Evolutionary conservation across 2,329 filamentous ascomycete species (phyloP).

Genomic region (Colletotrichum costaricense): DNA sequence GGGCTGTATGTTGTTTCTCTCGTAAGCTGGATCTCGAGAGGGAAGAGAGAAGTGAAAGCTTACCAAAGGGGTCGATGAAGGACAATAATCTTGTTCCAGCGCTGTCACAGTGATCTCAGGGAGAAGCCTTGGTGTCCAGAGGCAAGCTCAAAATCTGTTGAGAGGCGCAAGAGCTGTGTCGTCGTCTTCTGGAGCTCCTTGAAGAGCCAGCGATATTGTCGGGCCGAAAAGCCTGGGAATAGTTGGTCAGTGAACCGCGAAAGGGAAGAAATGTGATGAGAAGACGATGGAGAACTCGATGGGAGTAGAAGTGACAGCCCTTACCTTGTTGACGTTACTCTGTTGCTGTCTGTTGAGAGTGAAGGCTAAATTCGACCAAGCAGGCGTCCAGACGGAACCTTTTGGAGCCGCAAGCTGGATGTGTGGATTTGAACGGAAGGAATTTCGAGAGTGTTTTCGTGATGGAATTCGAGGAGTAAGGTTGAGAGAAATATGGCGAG

Average conservation of each 20-base stretch:
- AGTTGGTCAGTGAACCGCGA: no score
- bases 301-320: background rate
- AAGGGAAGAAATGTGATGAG: background rate
- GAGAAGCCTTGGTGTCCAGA: no score
- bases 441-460: background rate
- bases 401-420: background rate
- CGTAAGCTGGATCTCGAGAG: background rate
- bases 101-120: background rate
- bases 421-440: background rate
- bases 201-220: background rate
- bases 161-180: background rate
- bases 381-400: background rate
- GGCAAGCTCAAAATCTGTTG: background rate
- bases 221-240: background rate
- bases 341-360: background rate
- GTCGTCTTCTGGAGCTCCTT: background rate
- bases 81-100: background rate
- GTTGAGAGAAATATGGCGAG: background rate
- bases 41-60: background rate
- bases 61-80: background rate
- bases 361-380: background rate
- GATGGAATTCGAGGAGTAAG: background rate
- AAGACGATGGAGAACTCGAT: background rate
- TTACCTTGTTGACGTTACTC: background rate
- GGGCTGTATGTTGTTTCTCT: background rate